Base-by-base conservation (phyloP, 257 asterid species). In the Penstemon barbatus region DNA sequence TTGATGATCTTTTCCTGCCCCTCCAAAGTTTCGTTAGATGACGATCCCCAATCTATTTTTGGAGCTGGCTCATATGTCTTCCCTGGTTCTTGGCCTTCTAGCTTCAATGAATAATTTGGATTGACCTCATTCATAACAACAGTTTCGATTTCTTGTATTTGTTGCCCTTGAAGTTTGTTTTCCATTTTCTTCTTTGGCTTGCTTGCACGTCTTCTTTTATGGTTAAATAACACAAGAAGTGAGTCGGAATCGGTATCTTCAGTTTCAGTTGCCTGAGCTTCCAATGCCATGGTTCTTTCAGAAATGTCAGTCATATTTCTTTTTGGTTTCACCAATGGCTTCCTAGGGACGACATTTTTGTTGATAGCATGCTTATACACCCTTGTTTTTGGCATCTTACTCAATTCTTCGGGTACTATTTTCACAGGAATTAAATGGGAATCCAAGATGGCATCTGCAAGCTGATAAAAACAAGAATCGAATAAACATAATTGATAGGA, bases 401-500 rank as follows among this genome's bases (percentile, higher is more conserved):
- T 50, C 25, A 70, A 71, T 10, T 73, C 71, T 77, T 68, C 59
- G 7, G 70, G 61, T 43, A 25, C 40, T 52, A 41, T 74, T 18
- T 73, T 72, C 49, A 54, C 37, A 58, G 33, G 19, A 63, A 44
- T 61, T 65, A 65, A 52, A 60, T 37, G 54, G 71, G 70, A 50
- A 49, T 36, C 82, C 78, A 69, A 62, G 62, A 65, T 13, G 48
- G 49, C 61, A 40, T 44, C 73, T 62, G 75, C 80, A 56, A 69
- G 65, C 81, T 76, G 84, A 75, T 61, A 65, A 56, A 67, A 12
- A 33, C 55, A 12, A 33, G 51, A 12, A 41, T 44, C 54, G 33
- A 69, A 45, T 56, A 9, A 61, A 36, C 43, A 18, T 53, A 45
- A 19, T 49, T 65, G 43, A 67, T 41, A 19, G 50, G 41, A 66